These are phyloP conservation scores for Uronychia setigera DNA, from an alignment of 73 alveolate species.

Conservation along the genomic window DNA sequence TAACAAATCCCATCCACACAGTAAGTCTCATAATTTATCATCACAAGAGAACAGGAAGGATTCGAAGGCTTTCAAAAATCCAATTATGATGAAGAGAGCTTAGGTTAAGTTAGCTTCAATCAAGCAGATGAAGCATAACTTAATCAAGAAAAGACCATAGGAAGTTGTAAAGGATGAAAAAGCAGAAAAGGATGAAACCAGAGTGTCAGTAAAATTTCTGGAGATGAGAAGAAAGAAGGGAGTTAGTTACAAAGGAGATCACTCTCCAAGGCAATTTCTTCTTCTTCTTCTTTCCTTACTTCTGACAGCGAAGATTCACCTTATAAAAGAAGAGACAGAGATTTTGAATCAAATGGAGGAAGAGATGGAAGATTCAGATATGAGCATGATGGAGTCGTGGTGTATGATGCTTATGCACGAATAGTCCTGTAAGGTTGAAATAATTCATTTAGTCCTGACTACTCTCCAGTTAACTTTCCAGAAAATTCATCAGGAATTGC, in stretches of 20 bases:
- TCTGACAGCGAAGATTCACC: not conserved
- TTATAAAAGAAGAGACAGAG: not conserved
- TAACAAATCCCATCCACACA: too few relatives aligned
- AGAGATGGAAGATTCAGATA: not conserved
- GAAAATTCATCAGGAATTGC: not conserved
- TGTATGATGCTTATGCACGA: conserved; percentile 42
- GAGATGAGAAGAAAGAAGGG: not conserved
- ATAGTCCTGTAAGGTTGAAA: conserved; percentile 3
- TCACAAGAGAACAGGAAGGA: too few relatives aligned
- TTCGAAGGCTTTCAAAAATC: too few relatives aligned
- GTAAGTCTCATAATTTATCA: too few relatives aligned
- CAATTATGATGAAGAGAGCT: too few relatives aligned
- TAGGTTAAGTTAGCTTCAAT: too few relatives aligned
- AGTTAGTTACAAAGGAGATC: too few relatives aligned
- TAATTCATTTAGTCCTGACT: not conserved
- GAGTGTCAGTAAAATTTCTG: not conserved
- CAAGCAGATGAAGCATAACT: too few relatives aligned
- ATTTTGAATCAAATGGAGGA: not conserved
- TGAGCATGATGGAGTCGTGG: conserved; percentile 54
- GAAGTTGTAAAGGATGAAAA: too few relatives aligned
- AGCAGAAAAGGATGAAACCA: too few relatives aligned
- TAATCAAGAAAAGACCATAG: too few relatives aligned
- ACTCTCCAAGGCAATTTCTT: not conserved
- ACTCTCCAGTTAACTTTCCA: not conserved
- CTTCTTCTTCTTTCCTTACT: not conserved